A percentile compares a stretch with the other conserved stretches of the same genome.
Conservation (phyloP, 176 grass and related monocot genomes). For the Phoenix roebelenii region DNA sequence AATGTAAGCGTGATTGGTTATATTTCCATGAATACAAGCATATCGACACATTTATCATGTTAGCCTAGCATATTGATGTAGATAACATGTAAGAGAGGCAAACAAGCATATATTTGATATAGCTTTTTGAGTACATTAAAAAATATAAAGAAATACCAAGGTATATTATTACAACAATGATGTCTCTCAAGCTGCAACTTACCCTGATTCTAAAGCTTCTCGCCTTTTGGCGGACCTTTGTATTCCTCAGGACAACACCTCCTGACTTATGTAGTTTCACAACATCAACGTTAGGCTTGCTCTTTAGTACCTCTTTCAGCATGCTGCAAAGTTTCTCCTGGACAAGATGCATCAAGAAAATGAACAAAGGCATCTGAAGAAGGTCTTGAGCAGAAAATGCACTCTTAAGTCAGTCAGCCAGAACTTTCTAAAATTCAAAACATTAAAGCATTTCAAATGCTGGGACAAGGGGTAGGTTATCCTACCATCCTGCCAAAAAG, state of each 20-base stretch:
- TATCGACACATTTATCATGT: no score
- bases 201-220: slow-evolving; percentile 82
- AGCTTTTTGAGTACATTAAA: no score
- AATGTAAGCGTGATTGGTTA: no score
- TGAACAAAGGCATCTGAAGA: not conserved
- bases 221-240: slow-evolving; percentile 71
- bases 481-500: no score
- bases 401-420: no score
- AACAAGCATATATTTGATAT: not conserved
- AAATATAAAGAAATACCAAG: no score
- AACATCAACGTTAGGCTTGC: slow-evolving; percentile 79
- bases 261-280: slow-evolving; percentile 99
- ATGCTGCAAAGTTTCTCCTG: slow-evolving; percentile 98
- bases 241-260: slow-evolving; percentile 91
- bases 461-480: no score
- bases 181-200: slow-evolving; percentile 15
- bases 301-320: slow-evolving; percentile 78
- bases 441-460: no score
- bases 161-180: not conserved
- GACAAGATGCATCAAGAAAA: slow-evolving; percentile 9
- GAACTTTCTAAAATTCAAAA: no score
- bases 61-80: no score
- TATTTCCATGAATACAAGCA: no score
- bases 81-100: not conserved
- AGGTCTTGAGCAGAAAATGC: no score